Conservation (phyloP, 495 filamentous ascomycete genomes). For the Letharia columbiana region DNA sequence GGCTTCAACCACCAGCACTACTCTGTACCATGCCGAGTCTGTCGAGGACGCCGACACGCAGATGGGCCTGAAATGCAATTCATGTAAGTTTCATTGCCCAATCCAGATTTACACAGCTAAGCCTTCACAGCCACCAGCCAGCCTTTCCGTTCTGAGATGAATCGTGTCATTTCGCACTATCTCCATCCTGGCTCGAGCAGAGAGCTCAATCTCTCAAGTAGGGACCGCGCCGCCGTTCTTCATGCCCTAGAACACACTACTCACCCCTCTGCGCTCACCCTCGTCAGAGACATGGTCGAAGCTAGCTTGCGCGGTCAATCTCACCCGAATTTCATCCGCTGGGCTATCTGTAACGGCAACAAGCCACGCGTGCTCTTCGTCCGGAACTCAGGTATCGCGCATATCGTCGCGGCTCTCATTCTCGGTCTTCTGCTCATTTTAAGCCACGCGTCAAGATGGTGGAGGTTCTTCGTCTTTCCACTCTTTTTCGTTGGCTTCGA, state of each 20-base stretch:
- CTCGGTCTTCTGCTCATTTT: slow-evolving; percentile 51
- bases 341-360: slow-evolving; percentile 74
- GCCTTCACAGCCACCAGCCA: slow-evolving; percentile 38
- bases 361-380: slow-evolving; percentile 58
- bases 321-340: slow-evolving; percentile 74
- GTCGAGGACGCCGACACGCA: slow-evolving; percentile 20
- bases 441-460: slow-evolving; percentile 46
- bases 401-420: slow-evolving; percentile 41
- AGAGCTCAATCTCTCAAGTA: slow-evolving; percentile 62
- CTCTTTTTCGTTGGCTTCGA: slow-evolving; percentile 56
- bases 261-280: slow-evolving; percentile 57
- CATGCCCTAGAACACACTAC: slow-evolving; percentile 64
- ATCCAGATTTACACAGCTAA: not conserved
- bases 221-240: slow-evolving; percentile 48
- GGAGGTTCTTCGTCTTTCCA: slow-evolving; percentile 49
- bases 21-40: slow-evolving; percentile 13
- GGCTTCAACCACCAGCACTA: slow-evolving; percentile 17
- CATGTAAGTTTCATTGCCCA: slow-evolving; percentile 7
- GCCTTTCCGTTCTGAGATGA: slow-evolving; percentile 62
- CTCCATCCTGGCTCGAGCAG: slow-evolving; percentile 51
- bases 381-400: slow-evolving; percentile 45
- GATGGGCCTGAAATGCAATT: slow-evolving; percentile 22
- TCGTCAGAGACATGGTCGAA: slow-evolving; percentile 46
- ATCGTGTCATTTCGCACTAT: slow-evolving; percentile 60
- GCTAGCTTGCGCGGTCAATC: slow-evolving; percentile 54